phyloP scores from a whole-genome alignment of 1,284 basidiomycete genomes.

The Phaffia rhodozyma region DNA sequence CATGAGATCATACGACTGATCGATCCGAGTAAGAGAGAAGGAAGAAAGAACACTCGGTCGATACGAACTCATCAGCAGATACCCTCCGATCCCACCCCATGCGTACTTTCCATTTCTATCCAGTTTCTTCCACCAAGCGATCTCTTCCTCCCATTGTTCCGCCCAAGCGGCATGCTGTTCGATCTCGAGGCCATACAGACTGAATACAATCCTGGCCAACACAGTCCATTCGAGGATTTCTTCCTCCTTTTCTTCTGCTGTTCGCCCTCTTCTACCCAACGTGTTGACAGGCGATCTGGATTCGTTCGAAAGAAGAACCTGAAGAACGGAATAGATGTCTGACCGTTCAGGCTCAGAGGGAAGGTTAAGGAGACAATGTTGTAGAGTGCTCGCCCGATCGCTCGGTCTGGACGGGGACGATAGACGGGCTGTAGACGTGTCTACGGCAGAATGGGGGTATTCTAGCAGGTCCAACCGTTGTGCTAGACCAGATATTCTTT shows the following conservation, averaged over 20 bases:
- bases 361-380: no score
- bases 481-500: no score
- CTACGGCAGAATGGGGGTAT: no score
- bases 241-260: conserved; percentile 2
- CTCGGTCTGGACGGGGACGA: no score
- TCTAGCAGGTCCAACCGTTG: no score
- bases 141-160: conserved; percentile 16
- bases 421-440: no score
- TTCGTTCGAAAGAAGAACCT: no score
- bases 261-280: not conserved
- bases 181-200: conserved; percentile 5
- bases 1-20: not conserved
- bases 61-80: conserved; percentile 8
- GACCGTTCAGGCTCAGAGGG: no score
- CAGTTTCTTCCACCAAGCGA: conserved; percentile 16
- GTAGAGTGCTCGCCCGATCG: no score
- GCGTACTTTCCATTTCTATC: conserved; percentile 1
- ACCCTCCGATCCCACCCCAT: conserved; percentile 14
- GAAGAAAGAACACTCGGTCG: not conserved
- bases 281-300: no score
- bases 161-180: conserved; percentile 7
- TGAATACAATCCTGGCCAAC: conserved; percentile 8
- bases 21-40: not conserved
- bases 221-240: conserved; percentile 14
- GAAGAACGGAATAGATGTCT: no score